Conservation (phyloP, 1,284 basidiomycete species). For the Farysia itapuensis region DNA sequence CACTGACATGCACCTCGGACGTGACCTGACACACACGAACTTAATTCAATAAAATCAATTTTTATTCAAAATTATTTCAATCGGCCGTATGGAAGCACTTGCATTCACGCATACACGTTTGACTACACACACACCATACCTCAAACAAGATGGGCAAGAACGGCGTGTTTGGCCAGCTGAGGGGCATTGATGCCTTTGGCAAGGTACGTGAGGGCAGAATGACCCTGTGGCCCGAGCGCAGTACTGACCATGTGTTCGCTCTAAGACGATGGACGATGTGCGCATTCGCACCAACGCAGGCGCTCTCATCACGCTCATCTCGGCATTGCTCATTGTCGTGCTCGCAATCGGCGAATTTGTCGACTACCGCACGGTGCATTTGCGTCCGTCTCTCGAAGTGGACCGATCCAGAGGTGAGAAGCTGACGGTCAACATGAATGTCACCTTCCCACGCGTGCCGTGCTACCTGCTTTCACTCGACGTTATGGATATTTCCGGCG, state of each 20-base stretch:
- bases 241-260: background rate
- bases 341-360: conserved; percentile 91
- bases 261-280: conserved; percentile 58
- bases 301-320: conserved; percentile 75
- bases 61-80: too few relatives aligned
- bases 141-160: conserved; percentile 42
- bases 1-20: too few relatives aligned
- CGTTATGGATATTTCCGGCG: conserved; percentile 97
- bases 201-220: conserved; percentile 68
- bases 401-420: conserved; percentile 93
- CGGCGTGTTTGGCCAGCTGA: conserved; percentile 49
- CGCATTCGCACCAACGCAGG: conserved; percentile 58
- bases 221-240: background rate
- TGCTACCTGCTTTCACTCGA: conserved; percentile 78
- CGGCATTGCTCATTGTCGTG: conserved; percentile 84
- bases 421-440: conserved; percentile 84
- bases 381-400: conserved; percentile 61
- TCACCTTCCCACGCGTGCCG: conserved; percentile 94
- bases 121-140: too few relatives aligned
- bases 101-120: too few relatives aligned
- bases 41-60: too few relatives aligned
- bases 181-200: conserved; percentile 87
- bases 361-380: conserved; percentile 82
- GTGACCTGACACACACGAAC: too few relatives aligned
- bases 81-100: too few relatives aligned